These are phyloP conservation scores for Primulina tabacum DNA, from an alignment of 257 asterid species.

Conservation along the genomic window DNA sequence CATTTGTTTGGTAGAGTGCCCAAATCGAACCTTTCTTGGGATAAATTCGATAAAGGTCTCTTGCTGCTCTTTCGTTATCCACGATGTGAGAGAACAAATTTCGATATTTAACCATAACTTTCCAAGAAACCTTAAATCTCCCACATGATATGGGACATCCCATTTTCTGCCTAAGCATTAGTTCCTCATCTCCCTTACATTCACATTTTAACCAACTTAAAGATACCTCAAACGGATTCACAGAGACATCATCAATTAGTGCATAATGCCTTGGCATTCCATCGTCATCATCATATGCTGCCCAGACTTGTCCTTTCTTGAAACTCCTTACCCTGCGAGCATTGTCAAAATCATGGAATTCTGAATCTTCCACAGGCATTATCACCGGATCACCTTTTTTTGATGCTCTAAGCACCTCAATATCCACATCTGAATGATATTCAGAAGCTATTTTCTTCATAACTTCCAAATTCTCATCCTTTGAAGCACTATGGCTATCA, in stretches of 20 bases:
- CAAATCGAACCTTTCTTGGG: constrained; percentile 50
- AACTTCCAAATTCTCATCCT: constrained; percentile 27
- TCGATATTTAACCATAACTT: constrained; percentile 27
- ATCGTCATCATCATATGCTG: constrained; percentile 66
- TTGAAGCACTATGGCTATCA: constrained; percentile 38
- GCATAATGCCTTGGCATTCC: constrained; percentile 88
- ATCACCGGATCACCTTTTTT: constrained; percentile 42
- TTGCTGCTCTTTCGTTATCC: constrained; percentile 42
- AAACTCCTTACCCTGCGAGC: constrained; percentile 68
- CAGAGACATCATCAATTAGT: constrained; percentile 54
- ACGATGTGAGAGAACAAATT: constrained; percentile 41
- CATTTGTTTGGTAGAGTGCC: constrained; percentile 31
- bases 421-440: constrained; percentile 22
- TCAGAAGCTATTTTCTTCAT: constrained; percentile 19
- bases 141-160: constrained; percentile 64
- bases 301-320: constrained; percentile 94
- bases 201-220: constrained; percentile 62
- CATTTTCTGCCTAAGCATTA: constrained; percentile 37
- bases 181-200: constrained; percentile 37
- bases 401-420: constrained; percentile 29
- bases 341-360: constrained; percentile 68
- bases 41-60: constrained; percentile 40
- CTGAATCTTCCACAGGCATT: constrained; percentile 50
- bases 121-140: constrained; percentile 39
- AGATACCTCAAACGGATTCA: constrained; percentile 65